phyloP scores from a whole-genome alignment of 2,329 filamentous ascomycete species.

The Fusarium pseudoanthophilum region DNA sequence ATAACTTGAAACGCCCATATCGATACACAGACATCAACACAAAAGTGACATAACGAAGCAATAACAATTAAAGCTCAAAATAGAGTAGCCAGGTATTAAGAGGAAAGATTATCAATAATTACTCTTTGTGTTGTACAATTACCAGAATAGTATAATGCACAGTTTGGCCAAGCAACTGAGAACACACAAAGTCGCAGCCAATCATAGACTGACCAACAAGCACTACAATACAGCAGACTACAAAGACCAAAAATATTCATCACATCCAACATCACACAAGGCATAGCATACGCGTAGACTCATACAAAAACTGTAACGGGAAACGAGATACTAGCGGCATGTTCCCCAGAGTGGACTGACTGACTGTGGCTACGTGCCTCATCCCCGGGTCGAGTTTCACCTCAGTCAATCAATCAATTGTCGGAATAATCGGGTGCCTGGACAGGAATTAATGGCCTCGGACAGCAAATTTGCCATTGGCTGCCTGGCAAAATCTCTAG shows the following conservation, averaged over 20 bases:
- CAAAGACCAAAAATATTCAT: neutral
- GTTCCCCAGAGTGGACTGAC: conserved; percentile 20
- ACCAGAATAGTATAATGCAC: neutral
- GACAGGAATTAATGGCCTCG: neutral
- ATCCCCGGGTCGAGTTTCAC: conserved; percentile 20
- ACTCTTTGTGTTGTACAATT: neutral
- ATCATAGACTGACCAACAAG: neutral
- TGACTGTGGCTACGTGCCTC: neutral
- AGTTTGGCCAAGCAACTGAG: neutral
- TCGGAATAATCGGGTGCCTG: conserved; percentile 22
- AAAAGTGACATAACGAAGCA: neutral
- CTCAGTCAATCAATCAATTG: neutral
- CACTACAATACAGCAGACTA: neutral
- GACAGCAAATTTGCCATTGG: conserved; percentile 31
- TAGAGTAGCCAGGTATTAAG: neutral
- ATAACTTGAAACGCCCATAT: neutral
- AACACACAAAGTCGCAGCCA: neutral
- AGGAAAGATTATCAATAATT: neutral
- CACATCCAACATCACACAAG: neutral
- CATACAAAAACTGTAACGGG: neutral
- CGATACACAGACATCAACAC: too few relatives aligned
- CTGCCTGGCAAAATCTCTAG: conserved; percentile 10
- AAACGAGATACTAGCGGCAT: neutral
- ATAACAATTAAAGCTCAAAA: neutral
- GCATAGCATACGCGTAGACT: neutral